Percentiles rank a stretch among this genome's conserved stretches.
These are phyloP conservation scores for Pseudofabraea citricarpa DNA, from an alignment of 2,329 filamentous ascomycete species.

Conservation along the genomic window DNA sequence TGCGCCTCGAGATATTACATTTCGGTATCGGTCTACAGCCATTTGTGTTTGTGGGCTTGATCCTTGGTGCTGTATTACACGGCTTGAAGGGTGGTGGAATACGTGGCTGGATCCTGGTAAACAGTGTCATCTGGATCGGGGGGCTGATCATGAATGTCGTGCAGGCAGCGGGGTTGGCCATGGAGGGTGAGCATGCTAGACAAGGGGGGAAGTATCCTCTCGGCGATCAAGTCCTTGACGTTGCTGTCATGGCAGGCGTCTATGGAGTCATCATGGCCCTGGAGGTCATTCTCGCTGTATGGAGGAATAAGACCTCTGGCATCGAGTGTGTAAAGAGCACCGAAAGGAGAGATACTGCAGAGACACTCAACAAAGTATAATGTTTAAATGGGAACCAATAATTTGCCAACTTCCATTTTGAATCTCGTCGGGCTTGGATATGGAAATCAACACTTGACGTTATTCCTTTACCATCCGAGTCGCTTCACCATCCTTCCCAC, in stretches of 20 bases:
- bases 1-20: constrained; percentile 24
- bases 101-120: constrained; percentile 21
- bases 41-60: constrained; percentile 27
- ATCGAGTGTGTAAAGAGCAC: no score
- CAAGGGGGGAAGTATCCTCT: constrained; percentile 28
- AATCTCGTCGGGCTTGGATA: no score
- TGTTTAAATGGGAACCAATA: no score
- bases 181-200: constrained; percentile 22
- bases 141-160: constrained; percentile 23
- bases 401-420: no score
- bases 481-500: constrained; percentile 31
- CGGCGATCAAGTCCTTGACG: constrained; percentile 28
- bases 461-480: constrained; percentile 8
- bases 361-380: no score
- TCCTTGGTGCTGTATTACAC: constrained; percentile 21
- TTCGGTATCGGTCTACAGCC: constrained; percentile 29
- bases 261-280: constrained; percentile 24
- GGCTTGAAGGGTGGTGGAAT: constrained; percentile 16
- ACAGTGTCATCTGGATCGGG: constrained; percentile 26
- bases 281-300: constrained; percentile 20
- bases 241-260: constrained; percentile 29
- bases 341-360: no score
- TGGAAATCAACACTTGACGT: no score
- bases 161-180: constrained; percentile 24
- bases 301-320: constrained; percentile 18